Base-by-base conservation (phyloP, 2,329 filamentous ascomycete species). In the Cercospora janseana region DNA sequence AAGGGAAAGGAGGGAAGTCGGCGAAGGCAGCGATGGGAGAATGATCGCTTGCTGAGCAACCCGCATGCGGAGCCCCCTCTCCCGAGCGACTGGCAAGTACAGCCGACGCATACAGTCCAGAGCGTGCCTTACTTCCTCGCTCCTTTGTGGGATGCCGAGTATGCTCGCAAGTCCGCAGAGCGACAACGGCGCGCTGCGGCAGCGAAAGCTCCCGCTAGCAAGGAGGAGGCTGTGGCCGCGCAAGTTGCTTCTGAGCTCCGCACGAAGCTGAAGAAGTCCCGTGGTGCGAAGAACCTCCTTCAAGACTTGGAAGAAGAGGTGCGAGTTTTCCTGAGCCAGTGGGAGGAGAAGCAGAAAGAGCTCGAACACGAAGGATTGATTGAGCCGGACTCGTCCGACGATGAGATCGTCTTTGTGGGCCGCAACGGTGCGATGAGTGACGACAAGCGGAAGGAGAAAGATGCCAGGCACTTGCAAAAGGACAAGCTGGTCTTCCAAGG, bases 1-100 rank as follows among this genome's bases (percentile, higher is more conserved):
- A 94, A 90, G 73, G 92, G 92, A 49, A 95, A 94, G 60, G 90
- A 96, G 69, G 92, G 92, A 26, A 92, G 83, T 62, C 81, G 92
- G 27, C 84, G 92, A 63, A 79, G 92, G 42, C 85, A 92, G 62
- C 80, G 92, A 49, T 97, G 91, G 90, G 93, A 98, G 75, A 98
- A 97, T 70, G 92, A 95, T 71, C 89, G 82, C 58, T 82, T 97
- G 55, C 74, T 95, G 49, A 81, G 84, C 69, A 93, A 97, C 54
- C 93, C 93, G 13, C 86, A 93, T 70, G 88, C 79, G 13, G 82
- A 92, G 60, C 88, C 91, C 0, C 93, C 93, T 0, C 77, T 86
- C 35, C 83, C 90, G 0, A 78, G 76, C 51, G 93, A 98, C 72
- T 96, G 87, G 85, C 80, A 86, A 61, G 80, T 92, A 40, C 83